phyloP scores from a whole-genome alignment of 352 stramenopile species.

The Phytopythium oedochilum region DNA sequence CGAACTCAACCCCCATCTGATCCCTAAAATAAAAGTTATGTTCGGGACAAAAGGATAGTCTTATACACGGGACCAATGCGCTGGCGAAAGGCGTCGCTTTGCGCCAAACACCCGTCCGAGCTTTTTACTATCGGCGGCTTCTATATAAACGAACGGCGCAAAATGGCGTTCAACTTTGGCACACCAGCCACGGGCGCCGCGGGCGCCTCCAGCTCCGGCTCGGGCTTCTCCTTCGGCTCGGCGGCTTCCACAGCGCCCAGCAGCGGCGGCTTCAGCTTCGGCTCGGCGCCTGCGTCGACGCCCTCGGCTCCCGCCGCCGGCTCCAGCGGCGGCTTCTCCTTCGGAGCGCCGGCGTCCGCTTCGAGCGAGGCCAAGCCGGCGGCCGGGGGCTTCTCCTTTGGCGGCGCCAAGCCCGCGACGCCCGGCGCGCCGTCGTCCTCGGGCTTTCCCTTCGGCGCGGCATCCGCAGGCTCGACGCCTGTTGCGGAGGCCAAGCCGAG shows the following conservation, averaged over 20 bases:
- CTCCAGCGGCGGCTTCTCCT: conserved; percentile 12
- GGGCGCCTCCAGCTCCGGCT: conserved; percentile 12
- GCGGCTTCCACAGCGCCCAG: neutral
- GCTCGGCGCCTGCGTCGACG: neutral
- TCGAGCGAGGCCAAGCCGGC: conserved; percentile 12
- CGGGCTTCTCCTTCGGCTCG: conserved; percentile 29
- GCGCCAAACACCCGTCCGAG: no score
- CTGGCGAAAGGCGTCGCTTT: neutral
- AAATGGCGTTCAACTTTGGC: conserved; percentile 42
- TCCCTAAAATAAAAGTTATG: neutral
- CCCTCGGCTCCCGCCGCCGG: no score
- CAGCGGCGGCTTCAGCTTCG: conserved; percentile 23
- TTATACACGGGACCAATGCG: neutral
- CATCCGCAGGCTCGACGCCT: neutral
- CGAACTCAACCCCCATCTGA: neutral
- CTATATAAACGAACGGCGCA: neutral
- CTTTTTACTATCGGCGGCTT: neutral
- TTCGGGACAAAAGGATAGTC: neutral
- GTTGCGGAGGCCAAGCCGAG: conserved; percentile 8
- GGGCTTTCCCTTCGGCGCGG: conserved; percentile 26
- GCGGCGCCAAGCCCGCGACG: conserved; percentile 3
- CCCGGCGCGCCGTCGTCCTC: conserved; percentile 3
- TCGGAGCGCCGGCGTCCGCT: conserved; percentile 4
- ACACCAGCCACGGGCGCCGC: conserved; percentile 1
- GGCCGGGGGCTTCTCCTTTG: conserved; percentile 25